phyloP scores from a whole-genome alignment of 345 rosid genomes.

The Lepidium didymum region DNA sequence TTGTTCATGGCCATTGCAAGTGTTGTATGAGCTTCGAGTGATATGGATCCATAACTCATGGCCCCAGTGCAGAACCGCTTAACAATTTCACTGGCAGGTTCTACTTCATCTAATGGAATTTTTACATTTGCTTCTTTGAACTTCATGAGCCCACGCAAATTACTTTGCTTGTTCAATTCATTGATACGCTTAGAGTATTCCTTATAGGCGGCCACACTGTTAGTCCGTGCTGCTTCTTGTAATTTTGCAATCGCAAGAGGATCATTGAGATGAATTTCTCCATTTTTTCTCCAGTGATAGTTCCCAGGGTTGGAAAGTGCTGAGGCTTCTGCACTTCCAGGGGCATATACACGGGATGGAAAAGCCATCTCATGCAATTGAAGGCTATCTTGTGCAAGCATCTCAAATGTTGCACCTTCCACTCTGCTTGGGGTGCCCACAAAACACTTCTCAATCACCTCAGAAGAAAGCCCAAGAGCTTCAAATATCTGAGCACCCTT shows the following conservation, averaged over 20 bases:
- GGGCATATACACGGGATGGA: conserved; percentile 60
- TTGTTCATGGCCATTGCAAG: conserved; percentile 92
- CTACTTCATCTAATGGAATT: conserved; percentile 81
- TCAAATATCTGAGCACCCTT: conserved; percentile 99
- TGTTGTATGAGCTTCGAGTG: conserved; percentile 85
- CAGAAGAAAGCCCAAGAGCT: conserved; percentile 94
- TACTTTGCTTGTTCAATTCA: conserved; percentile 82
- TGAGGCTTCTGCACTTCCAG: conserved; percentile 95
- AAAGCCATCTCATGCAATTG: conserved; percentile 87
- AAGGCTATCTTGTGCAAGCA: conserved; percentile 88
- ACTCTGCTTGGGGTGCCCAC: conserved; percentile 99
- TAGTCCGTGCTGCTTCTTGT: conserved; percentile 89
- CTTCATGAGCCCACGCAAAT: conserved; percentile 88
- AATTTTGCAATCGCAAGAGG: conserved; percentile 94
- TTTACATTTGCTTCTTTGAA: conserved; percentile 59
- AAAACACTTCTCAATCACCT: conserved; percentile 95
- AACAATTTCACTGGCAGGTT: conserved; percentile 96
- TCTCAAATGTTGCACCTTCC: conserved; percentile 97
- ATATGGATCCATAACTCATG: conserved; percentile 99
- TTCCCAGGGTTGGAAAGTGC: conserved; percentile 95
- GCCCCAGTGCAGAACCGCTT: conserved; percentile 98
- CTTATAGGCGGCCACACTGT: conserved; percentile 91
- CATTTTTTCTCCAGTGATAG: conserved; percentile 97
- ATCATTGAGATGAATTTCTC: conserved; percentile 95
- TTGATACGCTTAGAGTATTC: conserved; percentile 90